Evolutionary conservation across 2,329 filamentous ascomycete species (phyloP), one percentile per base, ranked within the genome.

Genomic region (Fusarium sp.): DNA sequence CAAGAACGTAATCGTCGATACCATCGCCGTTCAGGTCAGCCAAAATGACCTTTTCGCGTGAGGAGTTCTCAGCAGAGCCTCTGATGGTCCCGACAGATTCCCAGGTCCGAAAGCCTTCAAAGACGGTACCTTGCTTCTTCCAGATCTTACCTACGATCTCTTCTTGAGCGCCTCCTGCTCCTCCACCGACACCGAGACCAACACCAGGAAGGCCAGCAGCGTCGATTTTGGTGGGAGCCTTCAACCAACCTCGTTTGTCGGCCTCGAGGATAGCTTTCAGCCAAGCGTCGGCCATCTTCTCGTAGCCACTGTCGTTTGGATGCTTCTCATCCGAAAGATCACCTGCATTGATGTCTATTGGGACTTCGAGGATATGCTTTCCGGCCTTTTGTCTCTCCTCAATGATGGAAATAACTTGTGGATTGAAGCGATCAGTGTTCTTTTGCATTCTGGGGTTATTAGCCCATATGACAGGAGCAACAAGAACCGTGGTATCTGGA

Each of bases 271-370:
- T 70, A 15, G 57, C 68, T 3, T 71, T 25, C 7, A 67, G 22
- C 68, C 66, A 71, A 9, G 62, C 66, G 27, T 62, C 11, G n/a
- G 68, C 66, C 66, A 71, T 71, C 41, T 71, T 71, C 27, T 66
- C n/a, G 7, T 70, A 71, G 9, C 69, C 69, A 12, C 18, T 49
- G 12, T 71, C 49, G 13, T 71, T 71, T 2, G 69, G 69, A 18
- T 71, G 69, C 22, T 71, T 71, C 20, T 27, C 2, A 4, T 71
- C 69, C 14, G 18, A 70, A 11, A 71, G 66, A 36, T 71, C 62
- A 18, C 13, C 18, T 5, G 17, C 13, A 5, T n/a, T 55, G 36
- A 71, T 71, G 12, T 67, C 50, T 20, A 71, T 69, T 3, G 42
- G 57, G 5, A 71, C 66, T 14, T 39, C 4, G 18, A 71, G 68